These are phyloP conservation scores for Stagonosporopsis rhizophila DNA, from an alignment of 2,329 filamentous ascomycete genomes.

Conservation along the genomic window DNA sequence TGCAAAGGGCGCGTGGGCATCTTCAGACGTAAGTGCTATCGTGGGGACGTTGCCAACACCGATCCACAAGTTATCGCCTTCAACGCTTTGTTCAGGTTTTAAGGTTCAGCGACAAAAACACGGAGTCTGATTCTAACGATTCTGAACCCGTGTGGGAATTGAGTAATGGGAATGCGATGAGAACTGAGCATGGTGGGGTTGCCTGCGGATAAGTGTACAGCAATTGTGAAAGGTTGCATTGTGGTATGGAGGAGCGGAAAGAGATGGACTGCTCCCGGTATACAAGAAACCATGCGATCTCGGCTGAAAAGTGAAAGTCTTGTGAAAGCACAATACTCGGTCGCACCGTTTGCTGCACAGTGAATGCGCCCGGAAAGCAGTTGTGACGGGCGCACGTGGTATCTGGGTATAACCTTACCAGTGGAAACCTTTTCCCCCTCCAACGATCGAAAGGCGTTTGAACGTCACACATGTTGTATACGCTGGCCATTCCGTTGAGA, in stretches of 20 bases:
- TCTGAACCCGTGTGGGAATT: neutral
- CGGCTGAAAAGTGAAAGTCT: neutral
- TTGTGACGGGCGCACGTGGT: neutral
- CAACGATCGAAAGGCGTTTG: neutral
- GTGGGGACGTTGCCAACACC: neutral
- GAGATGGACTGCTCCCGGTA: neutral
- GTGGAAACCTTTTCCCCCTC: neutral
- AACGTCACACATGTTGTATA: neutral
- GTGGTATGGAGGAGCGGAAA: neutral
- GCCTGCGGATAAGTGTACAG: neutral
- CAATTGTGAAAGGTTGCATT: too few species aligned
- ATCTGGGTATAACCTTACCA: neutral
- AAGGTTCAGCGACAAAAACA: neutral
- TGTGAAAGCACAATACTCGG: conserved; percentile 1
- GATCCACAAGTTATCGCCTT: neutral
- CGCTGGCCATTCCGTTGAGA: neutral
- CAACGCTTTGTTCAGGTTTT: neutral
- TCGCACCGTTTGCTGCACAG: neutral
- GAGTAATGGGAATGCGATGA: neutral
- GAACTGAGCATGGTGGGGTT: neutral
- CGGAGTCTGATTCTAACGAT: neutral
- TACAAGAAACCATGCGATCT: neutral
- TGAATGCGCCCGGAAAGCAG: neutral
- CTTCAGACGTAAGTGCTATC: neutral
- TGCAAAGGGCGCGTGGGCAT: neutral